Base-by-base conservation (phyloP, 768 basidiomycete genomes). In the Suillus plorans region DNA sequence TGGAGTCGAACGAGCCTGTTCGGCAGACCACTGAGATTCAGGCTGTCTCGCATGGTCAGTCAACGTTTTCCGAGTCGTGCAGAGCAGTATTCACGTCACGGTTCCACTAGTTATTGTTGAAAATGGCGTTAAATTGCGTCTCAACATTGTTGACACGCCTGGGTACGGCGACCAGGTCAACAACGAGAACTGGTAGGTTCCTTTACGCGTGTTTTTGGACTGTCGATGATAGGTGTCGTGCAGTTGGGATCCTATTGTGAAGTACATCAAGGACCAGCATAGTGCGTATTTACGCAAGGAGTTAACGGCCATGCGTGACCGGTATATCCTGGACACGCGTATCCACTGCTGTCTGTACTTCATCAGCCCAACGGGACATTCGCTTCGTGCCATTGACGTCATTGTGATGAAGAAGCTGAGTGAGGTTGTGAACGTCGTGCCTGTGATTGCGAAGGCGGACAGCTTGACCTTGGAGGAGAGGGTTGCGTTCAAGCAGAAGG, bases 251-350 rank as follows among this genome's bases (percentile, higher is more conserved):
- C 93, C 97, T 50, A 99, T 99, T 72, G 85, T 99, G 76, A 98
- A 97, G 79, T 97, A 99, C 78, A 98, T 98, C 84, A 95, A 96
- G 82, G 97, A 99, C 84, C 97, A 99, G 76, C 97, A 99, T 83
- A 95, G 94, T 75, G 94, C 95, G 44, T 99, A 97, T 80, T 87
- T 99, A 62, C 93, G 97, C 79, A 99, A 99, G 81, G 97, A 99
- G 82, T 84, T 99, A 68, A 99, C 97, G 3, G 97, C 97, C 2
- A 95, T 95, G 91, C 92, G 97, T 67, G 97, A 99, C 85, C 92
- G 95, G 63, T 93, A 95, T 81, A 99, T 99, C 72, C 92, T 92
- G 74, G 97, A 99, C 81, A 99, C 97, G 18, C 91, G 97, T 67
- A 97, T 99, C 67, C 97, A 99, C 84, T 98, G 96, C 83, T 93